A percentile compares a stretch with the other conserved stretches of the same genome.
Evolutionary conservation across 2,329 filamentous ascomycete species (phyloP).

Genomic region (Cladobotryum mycophilum): DNA sequence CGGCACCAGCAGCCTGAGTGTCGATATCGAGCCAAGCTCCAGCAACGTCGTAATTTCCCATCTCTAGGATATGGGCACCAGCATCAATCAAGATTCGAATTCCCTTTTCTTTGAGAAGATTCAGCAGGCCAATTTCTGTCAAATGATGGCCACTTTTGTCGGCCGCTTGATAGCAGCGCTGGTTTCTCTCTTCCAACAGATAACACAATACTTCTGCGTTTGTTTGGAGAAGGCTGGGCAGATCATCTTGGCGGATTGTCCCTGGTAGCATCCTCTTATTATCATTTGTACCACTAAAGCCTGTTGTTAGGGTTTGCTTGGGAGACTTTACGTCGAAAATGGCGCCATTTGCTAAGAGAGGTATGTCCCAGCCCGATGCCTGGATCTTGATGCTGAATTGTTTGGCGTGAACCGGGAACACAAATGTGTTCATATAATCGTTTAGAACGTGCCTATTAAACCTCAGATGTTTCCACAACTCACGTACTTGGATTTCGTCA

Average conservation of each 20-base stretch:
- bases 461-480: conserved; percentile 46
- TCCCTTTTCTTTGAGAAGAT: conserved; percentile 23
- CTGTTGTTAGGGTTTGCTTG: conserved; percentile 43
- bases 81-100: conserved; percentile 57
- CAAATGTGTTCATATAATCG: conserved; percentile 55
- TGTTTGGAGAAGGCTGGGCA: conserved; percentile 49
- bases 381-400: conserved; percentile 58
- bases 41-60: conserved; percentile 46
- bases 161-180: conserved; percentile 33
- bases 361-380: conserved; percentile 63
- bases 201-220: conserved; percentile 58
- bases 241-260: conserved; percentile 51
- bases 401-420: conserved; percentile 59
- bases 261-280: conserved; percentile 52
- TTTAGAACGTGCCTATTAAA: conserved; percentile 48
- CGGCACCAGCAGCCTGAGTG: conserved; percentile 35
- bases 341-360: conserved; percentile 31
- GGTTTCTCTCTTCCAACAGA: conserved; percentile 46
- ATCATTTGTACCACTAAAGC: conserved; percentile 68
- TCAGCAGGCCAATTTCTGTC: conserved; percentile 40
- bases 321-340: background rate
- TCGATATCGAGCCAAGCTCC: conserved; percentile 45
- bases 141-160: conserved; percentile 29
- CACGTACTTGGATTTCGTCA: conserved; percentile 42
- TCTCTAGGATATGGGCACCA: conserved; percentile 57